Base-by-base conservation (phyloP, 495 filamentous ascomycete genomes). In the Daldinia loculata region DNA sequence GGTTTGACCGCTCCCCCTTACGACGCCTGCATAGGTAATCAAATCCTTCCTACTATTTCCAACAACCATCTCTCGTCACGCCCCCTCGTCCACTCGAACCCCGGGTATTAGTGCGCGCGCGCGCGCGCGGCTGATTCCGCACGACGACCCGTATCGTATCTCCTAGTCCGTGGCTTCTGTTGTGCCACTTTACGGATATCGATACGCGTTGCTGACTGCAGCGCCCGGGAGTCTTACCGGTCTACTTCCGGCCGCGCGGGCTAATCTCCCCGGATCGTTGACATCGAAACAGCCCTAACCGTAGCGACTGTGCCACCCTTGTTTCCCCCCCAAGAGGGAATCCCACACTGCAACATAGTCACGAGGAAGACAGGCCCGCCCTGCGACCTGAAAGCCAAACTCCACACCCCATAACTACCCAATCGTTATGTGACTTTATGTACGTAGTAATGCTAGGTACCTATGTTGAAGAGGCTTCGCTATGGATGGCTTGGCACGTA, bases 201-300 rank as follows among this genome's bases (percentile, higher is more conserved):
- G 36, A 67, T 67, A 67, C 64, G 64, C 64, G 56, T 6, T 60
- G 64, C 64, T 67, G 64, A 67, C 64, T 55, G 56, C 56, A 61
- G 63, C 45, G 43, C 26, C 55, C 63, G 64, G 64, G 61, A 57
- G 17, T 27, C 34, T 60, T 15, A 11, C 56, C 56, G 63, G 43
- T 43, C 24, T 26, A 12, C 56, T 66, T 66, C 63, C 63, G 63
- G 56, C 26, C 55, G 63, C 55, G 22, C 29, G 19, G 27, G 5
- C 30, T 58, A 17, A 48, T 48, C 43, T 24, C 50, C 24, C 56
- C 56, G 56, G 56, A 58, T 58, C 27, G 34, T 8, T 17, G 9
- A 17, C 24, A 41, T 17, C 34, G 36, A 19, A 19, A 19, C 34
- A 58, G 34, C 34, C 34, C 56, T 58, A 58, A 24, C 15, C n/a